phyloP scores from a whole-genome alignment of 2,329 filamentous ascomycete genomes.

The Aspergillus sp. region DNA sequence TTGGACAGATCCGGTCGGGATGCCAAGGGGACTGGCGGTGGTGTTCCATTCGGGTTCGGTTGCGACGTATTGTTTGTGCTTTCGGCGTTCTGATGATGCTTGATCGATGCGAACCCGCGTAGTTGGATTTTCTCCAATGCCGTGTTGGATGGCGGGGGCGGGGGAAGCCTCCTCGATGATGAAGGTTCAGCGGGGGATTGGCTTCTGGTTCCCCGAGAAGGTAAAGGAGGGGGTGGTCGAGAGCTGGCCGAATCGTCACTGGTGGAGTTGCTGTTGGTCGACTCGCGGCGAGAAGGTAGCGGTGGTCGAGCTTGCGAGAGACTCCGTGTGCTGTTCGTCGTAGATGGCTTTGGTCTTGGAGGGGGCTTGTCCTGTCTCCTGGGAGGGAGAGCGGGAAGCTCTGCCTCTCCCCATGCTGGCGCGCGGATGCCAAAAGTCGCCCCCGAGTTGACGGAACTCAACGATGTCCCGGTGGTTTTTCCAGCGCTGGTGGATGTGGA shows the following conservation, averaged over 20 bases:
- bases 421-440: slow-evolving; percentile 47
- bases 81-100: slow-evolving; percentile 28
- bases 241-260: slow-evolving; percentile 7
- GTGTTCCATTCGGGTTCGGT: slow-evolving; percentile 19
- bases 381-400: slow-evolving; percentile 55
- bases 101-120: slow-evolving; percentile 50
- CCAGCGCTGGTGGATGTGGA: slow-evolving; percentile 46
- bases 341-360: slow-evolving; percentile 22
- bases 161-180: slow-evolving; percentile 32
- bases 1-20: slow-evolving; percentile 60
- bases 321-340: slow-evolving; percentile 10
- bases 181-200: slow-evolving; percentile 17
- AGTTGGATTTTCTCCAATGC: slow-evolving; percentile 36
- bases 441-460: slow-evolving; percentile 27
- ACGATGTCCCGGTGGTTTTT: slow-evolving; percentile 33
- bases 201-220: slow-evolving; percentile 22
- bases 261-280: slow-evolving; percentile 15
- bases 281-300: slow-evolving; percentile 22
- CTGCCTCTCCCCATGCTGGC: slow-evolving; percentile 56
- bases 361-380: slow-evolving; percentile 38
- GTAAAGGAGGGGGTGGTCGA: slow-evolving; percentile 24
- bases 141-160: slow-evolving; percentile 33
- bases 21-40: slow-evolving; percentile 53
- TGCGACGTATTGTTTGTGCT: background rate
- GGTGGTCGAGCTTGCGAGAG: slow-evolving; percentile 18